phyloP scores from a whole-genome alignment of 2,329 filamentous ascomycete species.

The Rachicladosporium sp. region DNA sequence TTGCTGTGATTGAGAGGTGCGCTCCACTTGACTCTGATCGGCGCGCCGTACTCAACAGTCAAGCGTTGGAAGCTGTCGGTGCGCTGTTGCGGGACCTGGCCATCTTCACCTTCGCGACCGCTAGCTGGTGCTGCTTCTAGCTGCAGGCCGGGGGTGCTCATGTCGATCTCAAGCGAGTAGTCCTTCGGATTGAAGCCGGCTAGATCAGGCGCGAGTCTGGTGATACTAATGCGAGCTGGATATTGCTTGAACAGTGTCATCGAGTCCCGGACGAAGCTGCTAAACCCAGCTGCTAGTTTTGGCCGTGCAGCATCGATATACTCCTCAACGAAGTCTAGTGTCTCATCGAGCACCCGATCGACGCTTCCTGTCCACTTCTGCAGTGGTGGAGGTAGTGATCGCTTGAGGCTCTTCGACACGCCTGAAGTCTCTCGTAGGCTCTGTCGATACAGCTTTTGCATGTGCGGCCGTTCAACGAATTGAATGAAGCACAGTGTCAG shows the following conservation, averaged over 20 bases:
- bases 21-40: slow-evolving; percentile 81
- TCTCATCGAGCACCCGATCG: slow-evolving; percentile 76
- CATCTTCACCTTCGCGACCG: slow-evolving; percentile 61
- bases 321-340: slow-evolving; percentile 80
- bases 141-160: slow-evolving; percentile 35
- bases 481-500: slow-evolving; percentile 80
- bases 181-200: slow-evolving; percentile 66
- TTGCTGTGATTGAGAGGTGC: slow-evolving; percentile 78
- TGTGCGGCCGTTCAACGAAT: slow-evolving; percentile 88
- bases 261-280: slow-evolving; percentile 77
- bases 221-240: slow-evolving; percentile 73
- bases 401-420: slow-evolving; percentile 79
- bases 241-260: slow-evolving; percentile 80
- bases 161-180: slow-evolving; percentile 66
- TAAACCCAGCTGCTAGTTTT: slow-evolving; percentile 75
- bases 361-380: slow-evolving; percentile 75
- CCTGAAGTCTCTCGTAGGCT: slow-evolving; percentile 77
- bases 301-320: slow-evolving; percentile 75
- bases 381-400: slow-evolving; percentile 71
- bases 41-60: slow-evolving; percentile 77
- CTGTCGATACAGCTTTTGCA: slow-evolving; percentile 92
- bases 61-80: slow-evolving; percentile 57
- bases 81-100: slow-evolving; percentile 51
- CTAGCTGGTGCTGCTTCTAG: neutral
- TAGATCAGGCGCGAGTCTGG: slow-evolving; percentile 64